phyloP scores from a whole-genome alignment of 768 basidiomycete species.

The Kwoniella pini region DNA sequence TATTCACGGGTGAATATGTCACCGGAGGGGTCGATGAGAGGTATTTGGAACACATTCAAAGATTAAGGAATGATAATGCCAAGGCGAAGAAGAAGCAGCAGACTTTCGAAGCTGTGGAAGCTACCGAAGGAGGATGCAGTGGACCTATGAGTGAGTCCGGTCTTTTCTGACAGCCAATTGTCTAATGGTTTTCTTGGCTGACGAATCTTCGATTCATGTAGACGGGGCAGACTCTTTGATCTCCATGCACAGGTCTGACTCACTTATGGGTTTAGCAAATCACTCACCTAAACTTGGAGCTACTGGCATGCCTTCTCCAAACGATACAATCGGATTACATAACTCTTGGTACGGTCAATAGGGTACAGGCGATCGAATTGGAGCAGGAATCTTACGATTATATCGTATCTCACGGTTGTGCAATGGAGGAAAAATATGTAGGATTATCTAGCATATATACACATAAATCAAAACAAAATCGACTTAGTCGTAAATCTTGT shows the following conservation, averaged over 20 bases:
- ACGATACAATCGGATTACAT: constrained; percentile 54
- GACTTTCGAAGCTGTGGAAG: constrained; percentile 38
- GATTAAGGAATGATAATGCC: constrained; percentile 75
- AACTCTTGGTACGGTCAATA: constrained; percentile 50
- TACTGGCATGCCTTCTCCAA: constrained; percentile 37
- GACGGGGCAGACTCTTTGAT: constrained; percentile 54
- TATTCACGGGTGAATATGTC: constrained; percentile 95
- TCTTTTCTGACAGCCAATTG: too few relatives aligned
- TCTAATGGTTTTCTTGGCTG: too few relatives aligned
- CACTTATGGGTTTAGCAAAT: constrained; percentile 51
- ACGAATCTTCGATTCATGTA: constrained; percentile 17
- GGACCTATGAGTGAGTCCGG: constrained; percentile 54
- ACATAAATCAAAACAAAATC: not conserved
- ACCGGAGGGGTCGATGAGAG: constrained; percentile 85
- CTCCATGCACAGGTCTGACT: constrained; percentile 21
- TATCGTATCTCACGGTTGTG: too few relatives aligned
- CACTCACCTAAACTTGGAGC: constrained; percentile 52
- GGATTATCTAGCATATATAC: not conserved
- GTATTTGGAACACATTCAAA: constrained; percentile 76
- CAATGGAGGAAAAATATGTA: too few relatives aligned
- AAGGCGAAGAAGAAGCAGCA: constrained; percentile 60
- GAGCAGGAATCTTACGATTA: too few relatives aligned
- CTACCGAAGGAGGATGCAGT: constrained; percentile 46
- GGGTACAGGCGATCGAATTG: too few relatives aligned
- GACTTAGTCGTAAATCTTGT: not conserved